A percentile compares a stretch with the other conserved stretches of the same genome.
phyloP scores from a whole-genome alignment of 164 flowering plant genomes.

The Umbellularia californica region DNA sequence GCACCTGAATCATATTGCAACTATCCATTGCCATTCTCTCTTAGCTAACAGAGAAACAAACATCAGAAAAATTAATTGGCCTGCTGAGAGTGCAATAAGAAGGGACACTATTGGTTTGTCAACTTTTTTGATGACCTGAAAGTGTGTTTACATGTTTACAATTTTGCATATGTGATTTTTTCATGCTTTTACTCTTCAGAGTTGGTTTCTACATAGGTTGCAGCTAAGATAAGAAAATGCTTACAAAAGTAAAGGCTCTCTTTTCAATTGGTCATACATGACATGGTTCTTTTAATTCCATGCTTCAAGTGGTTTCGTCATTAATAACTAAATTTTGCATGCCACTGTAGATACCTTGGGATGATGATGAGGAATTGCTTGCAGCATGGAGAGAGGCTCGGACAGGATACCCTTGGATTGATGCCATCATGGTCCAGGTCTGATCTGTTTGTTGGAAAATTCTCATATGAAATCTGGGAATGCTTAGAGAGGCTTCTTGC shows the following conservation, averaged over 20 bases:
- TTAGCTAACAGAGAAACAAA: background rate
- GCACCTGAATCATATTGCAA: background rate
- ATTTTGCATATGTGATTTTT: background rate
- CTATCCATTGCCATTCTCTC: background rate
- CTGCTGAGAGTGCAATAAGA: background rate
- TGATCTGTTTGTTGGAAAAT: constrained; percentile 10
- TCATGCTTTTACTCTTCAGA: background rate
- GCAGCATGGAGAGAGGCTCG: constrained; percentile 91
- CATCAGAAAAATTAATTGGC: background rate
- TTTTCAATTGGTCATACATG: background rate
- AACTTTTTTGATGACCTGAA: background rate
- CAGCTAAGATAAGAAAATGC: background rate
- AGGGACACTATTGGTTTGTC: too few species aligned
- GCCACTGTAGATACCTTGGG: constrained; percentile 74
- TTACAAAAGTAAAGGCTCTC: background rate
- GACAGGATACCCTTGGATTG: constrained; percentile 99
- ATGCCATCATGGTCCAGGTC: constrained; percentile 98
- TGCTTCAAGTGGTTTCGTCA: background rate
- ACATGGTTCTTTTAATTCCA: background rate
- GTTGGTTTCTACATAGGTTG: background rate
- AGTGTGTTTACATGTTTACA: background rate
- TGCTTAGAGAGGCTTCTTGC: background rate
- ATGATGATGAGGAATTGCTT: constrained; percentile 52
- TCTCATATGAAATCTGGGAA: background rate
- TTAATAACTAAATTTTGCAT: background rate